These are phyloP conservation scores for Penicillium subrubescens DNA, from an alignment of 495 filamentous ascomycete genomes.

Conservation along the genomic window DNA sequence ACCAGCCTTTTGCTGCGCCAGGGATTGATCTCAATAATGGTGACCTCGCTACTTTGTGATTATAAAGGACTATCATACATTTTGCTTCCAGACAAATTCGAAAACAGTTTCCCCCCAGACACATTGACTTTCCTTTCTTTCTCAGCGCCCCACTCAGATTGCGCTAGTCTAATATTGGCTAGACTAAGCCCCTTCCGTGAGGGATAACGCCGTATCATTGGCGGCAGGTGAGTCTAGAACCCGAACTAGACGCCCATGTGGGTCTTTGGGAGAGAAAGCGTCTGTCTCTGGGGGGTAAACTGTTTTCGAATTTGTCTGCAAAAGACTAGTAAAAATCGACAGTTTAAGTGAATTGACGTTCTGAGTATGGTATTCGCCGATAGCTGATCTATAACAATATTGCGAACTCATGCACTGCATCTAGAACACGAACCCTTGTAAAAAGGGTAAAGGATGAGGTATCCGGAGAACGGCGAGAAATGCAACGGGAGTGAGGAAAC, in stretches of 20 bases:
- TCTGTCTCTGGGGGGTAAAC: too few species aligned
- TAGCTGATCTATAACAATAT: too few species aligned
- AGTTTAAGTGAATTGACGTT: constrained; percentile 1
- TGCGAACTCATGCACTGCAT: constrained; percentile 3
- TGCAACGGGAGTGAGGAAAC: constrained; percentile 1
- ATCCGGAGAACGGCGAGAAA: constrained; percentile 3
- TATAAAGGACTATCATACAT: constrained; percentile 2
- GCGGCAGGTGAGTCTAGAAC: too few species aligned
- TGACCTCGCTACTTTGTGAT: constrained; percentile 1
- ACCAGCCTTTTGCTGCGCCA: background rate
- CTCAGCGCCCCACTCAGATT: too few species aligned
- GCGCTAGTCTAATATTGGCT: too few species aligned
- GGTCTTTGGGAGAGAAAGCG: too few species aligned
- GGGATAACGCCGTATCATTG: too few species aligned
- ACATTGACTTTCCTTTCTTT: too few species aligned
- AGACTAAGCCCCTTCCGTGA: too few species aligned
- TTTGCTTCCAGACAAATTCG: too few species aligned
- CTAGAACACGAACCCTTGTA: constrained; percentile 1
- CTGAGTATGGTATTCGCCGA: constrained; percentile 4
- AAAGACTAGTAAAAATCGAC: background rate
- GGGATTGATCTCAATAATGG: background rate
- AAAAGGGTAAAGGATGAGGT: background rate
- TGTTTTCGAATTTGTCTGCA: background rate
- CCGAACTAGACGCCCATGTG: too few species aligned
- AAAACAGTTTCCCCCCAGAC: too few species aligned